Evolutionary conservation across 148 eudicot species (phyloP), one percentile per base, ranked within the genome.

Genomic region (Simmondsia chinensis): DNA sequence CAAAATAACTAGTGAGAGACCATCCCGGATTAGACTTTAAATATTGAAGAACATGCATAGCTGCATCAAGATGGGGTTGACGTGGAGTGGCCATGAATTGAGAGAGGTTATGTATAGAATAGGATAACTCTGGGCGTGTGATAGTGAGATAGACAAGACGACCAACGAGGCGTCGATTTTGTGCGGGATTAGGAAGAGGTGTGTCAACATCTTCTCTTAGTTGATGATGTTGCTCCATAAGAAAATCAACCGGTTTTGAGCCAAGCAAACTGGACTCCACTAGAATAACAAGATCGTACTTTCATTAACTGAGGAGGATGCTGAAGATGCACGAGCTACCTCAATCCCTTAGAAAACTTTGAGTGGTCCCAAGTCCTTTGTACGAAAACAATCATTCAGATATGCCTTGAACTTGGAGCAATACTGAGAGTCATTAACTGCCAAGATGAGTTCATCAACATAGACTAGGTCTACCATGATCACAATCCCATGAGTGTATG

Each of bases 381-480:
- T 7, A 1, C 12, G 2, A 37, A 37, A 37, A 17, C 21, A 17
- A 1, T 17, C 9, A 13, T 6, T 16, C 2, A 37, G 8, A 37
- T 37, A 37, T 1, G 2, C 21, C 9, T 37, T 37, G 7, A 37
- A 37, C 5, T 2, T 2, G 1, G 21, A 2, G 2, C 20, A 37
- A 7, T 4, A 5, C 4, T 15, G 1, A 2, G 1, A 1, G 21
- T 37, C 9, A 37, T 37, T 37, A 1, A 20, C 41, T 1, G 21
- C 4, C 10, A 59, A 15, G 1, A 49, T 40, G 0, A 59, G 14
- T 30, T 59, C 64, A 59, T 49, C 64, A 12, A 49, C 62, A 47
- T 57, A 57, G 1, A 57, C 18, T 8, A 49, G n/a, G n/a, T n/a
- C n/a, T n/a, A n/a, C n/a, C n/a, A n/a, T n/a, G n/a, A n/a, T n/a